Conservation (phyloP, 2,329 filamentous ascomycete genomes). For the Fusarium begoniae region DNA sequence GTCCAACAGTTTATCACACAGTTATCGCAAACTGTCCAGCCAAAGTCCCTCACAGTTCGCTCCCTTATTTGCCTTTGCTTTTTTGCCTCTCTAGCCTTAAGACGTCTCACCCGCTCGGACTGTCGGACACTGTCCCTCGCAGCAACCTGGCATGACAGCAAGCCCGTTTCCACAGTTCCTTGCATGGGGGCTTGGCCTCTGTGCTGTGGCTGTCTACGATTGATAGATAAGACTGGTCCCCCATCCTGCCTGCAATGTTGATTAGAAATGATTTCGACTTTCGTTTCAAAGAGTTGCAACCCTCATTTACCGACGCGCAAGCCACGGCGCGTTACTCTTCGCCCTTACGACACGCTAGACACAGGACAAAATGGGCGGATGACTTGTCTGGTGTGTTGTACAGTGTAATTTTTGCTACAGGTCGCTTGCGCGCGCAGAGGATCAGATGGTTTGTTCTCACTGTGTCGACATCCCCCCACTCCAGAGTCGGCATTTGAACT, state of each 20-base stretch:
- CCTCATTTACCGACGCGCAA: constrained; percentile 2
- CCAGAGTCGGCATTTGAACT: neutral
- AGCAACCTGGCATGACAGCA: neutral
- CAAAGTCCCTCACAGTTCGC: neutral
- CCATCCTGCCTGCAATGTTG: neutral
- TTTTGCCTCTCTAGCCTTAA: neutral
- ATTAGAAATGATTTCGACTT: neutral
- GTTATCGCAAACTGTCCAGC: neutral
- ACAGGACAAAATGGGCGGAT: neutral
- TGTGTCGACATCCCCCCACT: neutral
- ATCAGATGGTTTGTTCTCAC: neutral
- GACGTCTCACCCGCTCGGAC: neutral
- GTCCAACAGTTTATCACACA: neutral
- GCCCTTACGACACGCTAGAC: neutral
- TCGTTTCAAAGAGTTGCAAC: neutral
- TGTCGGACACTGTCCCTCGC: neutral
- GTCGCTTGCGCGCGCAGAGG: neutral
- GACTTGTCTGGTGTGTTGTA: neutral
- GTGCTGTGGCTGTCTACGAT: neutral
- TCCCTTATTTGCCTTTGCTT: neutral
- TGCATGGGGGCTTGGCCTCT: neutral
- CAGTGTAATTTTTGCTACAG: neutral
- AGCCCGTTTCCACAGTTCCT: neutral
- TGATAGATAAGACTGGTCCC: neutral
- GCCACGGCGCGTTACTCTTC: constrained; percentile 1